These are phyloP conservation scores for Hirsutella rhossiliensis DNA, from an alignment of 2,329 filamentous ascomycete species.

Conservation along the genomic window DNA sequence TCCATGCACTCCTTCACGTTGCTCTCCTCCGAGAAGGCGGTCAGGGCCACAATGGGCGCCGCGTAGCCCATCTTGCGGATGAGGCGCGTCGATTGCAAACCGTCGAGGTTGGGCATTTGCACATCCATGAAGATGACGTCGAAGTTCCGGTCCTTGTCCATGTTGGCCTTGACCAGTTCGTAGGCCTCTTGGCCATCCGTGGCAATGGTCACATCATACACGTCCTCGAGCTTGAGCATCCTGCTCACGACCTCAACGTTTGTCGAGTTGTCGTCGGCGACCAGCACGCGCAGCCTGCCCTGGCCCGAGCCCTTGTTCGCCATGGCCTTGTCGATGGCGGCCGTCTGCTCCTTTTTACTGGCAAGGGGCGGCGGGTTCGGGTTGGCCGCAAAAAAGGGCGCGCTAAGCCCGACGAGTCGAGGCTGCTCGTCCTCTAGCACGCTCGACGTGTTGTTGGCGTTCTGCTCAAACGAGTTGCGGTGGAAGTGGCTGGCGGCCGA, in stretches of 20 bases:
- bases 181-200: conserved; percentile 81
- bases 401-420: conserved; percentile 69
- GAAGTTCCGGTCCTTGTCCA: conserved; percentile 61
- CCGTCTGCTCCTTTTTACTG: conserved; percentile 48
- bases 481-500: conserved; percentile 22
- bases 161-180: conserved; percentile 71
- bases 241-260: conserved; percentile 47
- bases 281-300: conserved; percentile 64
- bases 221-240: conserved; percentile 62
- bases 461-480: conserved; percentile 15
- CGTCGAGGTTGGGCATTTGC: conserved; percentile 89
- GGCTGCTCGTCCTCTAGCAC: conserved; percentile 38
- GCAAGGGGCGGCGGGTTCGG: conserved; percentile 18
- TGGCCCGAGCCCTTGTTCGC: conserved; percentile 41
- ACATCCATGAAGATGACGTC: conserved; percentile 95
- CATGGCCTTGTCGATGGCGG: conserved; percentile 52
- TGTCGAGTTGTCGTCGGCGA: conserved; percentile 59
- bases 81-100: conserved; percentile 71
- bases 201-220: conserved; percentile 82
- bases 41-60: conserved; percentile 80
- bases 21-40: conserved; percentile 81
- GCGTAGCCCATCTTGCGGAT: conserved; percentile 81
- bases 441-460: conserved; percentile 5
- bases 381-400: conserved; percentile 60
- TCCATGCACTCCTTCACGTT: conserved; percentile 81